Base-by-base conservation (phyloP, 2,329 filamentous ascomycete species). In the Sarocladium kiliense region DNA sequence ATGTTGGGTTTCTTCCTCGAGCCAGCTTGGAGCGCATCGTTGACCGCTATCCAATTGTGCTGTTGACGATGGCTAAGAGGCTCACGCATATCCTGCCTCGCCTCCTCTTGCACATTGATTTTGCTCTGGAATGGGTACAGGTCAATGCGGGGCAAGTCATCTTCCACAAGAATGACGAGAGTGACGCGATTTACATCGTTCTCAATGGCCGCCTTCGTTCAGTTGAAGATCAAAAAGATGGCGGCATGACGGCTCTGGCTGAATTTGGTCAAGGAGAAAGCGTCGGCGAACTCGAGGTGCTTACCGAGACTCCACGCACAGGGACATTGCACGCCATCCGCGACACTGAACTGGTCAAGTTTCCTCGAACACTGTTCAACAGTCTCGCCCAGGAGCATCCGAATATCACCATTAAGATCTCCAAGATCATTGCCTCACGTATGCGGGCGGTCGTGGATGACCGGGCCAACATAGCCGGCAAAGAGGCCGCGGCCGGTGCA, bases 181-280 rank as follows among this genome's bases (percentile, higher is more conserved):
- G 94, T 64, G 94, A 99, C 69, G 93, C 95, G 1, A 99, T 99
- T 39, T 99, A 97, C 64, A 92, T 99, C 58, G 94, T 99, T 1
- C 80, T 99, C 16, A 99, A 99, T 62, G 94, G 94, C 10, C 88
- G 94, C 16, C 73, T 99, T 18, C 82, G 95, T 55, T 82, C 93
- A 0, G 88, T 99, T 0, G 81, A 91, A 58, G 92, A 97, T 63
- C 84, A 84, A 14, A 84, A 88, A 47, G 87, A 89, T 59, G 91
- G 91, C 1, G 88, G 87, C 2, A 87, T 96, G 74, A 88, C 86
- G 45, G 91, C 96, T 12, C 82, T 91, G 53, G 93, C 91, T 12
- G 95, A 99, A 68, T 97, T 88, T 65, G 94, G 94, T 3, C 94
- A 99, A 71, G 95, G 95, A 9, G 95, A 99, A 67, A 99, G 94